These are phyloP conservation scores for Bassia scoparia DNA, from an alignment of 148 eudicot genomes.

Conservation along the genomic window DNA sequence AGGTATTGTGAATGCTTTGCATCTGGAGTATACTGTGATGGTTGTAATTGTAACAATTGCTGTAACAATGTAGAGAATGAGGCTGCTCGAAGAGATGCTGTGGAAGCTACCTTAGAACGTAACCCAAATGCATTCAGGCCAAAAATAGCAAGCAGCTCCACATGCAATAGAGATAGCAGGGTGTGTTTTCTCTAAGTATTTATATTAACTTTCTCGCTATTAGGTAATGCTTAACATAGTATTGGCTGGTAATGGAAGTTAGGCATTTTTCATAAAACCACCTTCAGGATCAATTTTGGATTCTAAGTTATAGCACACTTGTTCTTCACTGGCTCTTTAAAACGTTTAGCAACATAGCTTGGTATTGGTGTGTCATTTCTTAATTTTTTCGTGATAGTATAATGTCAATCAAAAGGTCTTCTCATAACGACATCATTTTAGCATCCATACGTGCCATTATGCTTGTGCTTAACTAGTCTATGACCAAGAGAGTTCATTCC, in stretches of 20 bases:
- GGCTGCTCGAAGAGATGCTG: slow-evolving; percentile 88
- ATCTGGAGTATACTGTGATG: slow-evolving; percentile 94
- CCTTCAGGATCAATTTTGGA: slow-evolving; percentile 1
- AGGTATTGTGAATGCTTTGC: slow-evolving; percentile 99
- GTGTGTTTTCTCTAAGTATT: slow-evolving; percentile 36
- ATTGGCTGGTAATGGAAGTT: not conserved
- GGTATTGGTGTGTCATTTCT: not conserved
- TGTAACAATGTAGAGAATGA: slow-evolving; percentile 94
- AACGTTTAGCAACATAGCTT: not conserved
- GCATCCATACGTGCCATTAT: not conserved
- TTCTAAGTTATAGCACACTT: not conserved
- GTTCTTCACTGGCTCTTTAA: not conserved
- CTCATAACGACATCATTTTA: not conserved
- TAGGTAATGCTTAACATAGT: not conserved
- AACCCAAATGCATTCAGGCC: slow-evolving; percentile 99
- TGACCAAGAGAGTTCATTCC: not conserved
- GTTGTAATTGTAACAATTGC: slow-evolving; percentile 93
- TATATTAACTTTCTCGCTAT: slow-evolving; percentile 4
- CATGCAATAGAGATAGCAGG: slow-evolving; percentile 61
- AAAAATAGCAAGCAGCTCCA: slow-evolving; percentile 96
- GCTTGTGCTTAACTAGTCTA: not conserved
- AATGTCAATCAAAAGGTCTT: not conserved
- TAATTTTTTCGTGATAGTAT: not conserved
- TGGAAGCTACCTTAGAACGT: slow-evolving; percentile 92
- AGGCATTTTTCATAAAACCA: not conserved